phyloP scores from a whole-genome alignment of 371 early-diverging fungal genomes.

The Circinella minor region DNA sequence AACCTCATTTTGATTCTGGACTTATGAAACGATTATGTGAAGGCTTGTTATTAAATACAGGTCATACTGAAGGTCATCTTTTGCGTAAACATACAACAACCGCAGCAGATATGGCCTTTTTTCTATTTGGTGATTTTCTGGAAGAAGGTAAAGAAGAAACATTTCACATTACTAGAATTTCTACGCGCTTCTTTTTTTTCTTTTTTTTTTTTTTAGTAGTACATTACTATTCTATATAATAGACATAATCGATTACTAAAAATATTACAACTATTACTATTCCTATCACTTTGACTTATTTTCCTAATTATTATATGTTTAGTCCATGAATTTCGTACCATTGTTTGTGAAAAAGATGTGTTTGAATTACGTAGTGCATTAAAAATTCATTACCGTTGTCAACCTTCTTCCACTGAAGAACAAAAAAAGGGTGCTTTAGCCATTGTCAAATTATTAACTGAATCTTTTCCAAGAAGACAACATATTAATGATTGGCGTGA shows the following conservation, averaged over 20 bases:
- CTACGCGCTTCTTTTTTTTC: too few relatives aligned
- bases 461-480: constrained; percentile 24
- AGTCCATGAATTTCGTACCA: constrained; percentile 69
- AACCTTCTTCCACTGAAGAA: constrained; percentile 63
- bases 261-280: too few relatives aligned
- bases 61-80: constrained; percentile 66
- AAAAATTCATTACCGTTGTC: constrained; percentile 83
- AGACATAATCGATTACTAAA: too few relatives aligned
- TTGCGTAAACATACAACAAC: constrained; percentile 67
- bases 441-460: constrained; percentile 70
- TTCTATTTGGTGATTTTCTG: constrained; percentile 92
- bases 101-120: constrained; percentile 88
- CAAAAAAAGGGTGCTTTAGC: constrained; percentile 78
- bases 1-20: constrained; percentile 77
- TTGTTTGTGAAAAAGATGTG: constrained; percentile 76
- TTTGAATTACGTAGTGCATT: constrained; percentile 80
- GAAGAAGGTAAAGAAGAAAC: constrained; percentile 69
- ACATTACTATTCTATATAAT: too few relatives aligned
- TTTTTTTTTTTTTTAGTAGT: too few relatives aligned
- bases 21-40: constrained; percentile 88
- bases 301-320: not conserved
- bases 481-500: constrained; percentile 89
- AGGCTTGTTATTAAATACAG: constrained; percentile 82
- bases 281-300: too few relatives aligned
- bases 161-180: not conserved